These are phyloP conservation scores for Salix viminalis DNA, from an alignment of 345 rosid species.

Conservation along the genomic window DNA sequence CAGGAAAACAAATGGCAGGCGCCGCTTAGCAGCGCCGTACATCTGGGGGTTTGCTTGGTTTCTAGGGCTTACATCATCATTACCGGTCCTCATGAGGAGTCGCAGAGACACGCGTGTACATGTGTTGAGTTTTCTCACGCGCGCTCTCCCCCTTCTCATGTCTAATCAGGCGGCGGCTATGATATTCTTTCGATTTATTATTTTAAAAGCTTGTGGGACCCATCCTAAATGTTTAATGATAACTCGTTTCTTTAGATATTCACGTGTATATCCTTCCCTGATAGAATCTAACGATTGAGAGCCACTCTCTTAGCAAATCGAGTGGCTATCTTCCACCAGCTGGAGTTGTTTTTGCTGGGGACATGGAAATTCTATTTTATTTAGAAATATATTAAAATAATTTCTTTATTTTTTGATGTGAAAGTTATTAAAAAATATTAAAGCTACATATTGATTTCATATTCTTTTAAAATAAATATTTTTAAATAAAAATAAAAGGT, in stretches of 20 bases:
- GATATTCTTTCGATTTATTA: not conserved
- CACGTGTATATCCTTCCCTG: not conserved
- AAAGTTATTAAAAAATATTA: no score
- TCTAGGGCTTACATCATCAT: conserved; percentile 19
- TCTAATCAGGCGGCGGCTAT: conserved; percentile 28
- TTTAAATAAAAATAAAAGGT: no score
- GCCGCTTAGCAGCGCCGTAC: conserved; percentile 21
- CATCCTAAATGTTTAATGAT: not conserved
- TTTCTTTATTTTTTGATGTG: no score
- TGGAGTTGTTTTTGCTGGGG: no score
- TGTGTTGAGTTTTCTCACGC: not conserved
- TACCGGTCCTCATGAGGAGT: not conserved
- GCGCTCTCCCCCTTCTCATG: not conserved
- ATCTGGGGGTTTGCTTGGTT: not conserved
- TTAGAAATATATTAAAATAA: no score
- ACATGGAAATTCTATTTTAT: no score
- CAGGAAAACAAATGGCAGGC: conserved; percentile 8
- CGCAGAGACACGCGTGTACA: not conserved
- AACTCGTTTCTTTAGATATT: not conserved
- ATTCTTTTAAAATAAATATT: no score
- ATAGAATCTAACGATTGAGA: not conserved
- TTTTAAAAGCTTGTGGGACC: not conserved
- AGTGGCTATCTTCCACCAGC: no score
- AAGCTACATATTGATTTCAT: no score
- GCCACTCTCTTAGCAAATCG: no score